Base-by-base conservation (phyloP, 768 basidiomycete species). In the Boletus rufocinnamomeus region DNA sequence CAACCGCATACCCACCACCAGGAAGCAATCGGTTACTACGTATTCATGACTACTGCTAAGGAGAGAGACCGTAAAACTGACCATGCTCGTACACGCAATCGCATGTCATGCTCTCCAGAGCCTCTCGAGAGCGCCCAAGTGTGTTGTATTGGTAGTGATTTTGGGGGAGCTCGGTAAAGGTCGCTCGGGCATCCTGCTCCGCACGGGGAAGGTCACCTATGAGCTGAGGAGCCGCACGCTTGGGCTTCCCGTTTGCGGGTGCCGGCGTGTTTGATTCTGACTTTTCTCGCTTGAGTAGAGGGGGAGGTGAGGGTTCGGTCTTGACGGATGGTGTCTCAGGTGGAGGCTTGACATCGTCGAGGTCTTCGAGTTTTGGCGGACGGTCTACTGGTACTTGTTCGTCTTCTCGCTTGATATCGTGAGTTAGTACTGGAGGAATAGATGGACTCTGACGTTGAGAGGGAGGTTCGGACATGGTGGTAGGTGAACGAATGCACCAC, bases 81-180 rank as follows among this genome's bases (percentile, higher is more conserved):
- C 93, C 87, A 72, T 82, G 82, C 58, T 89, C 85, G 73, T 84
- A 96, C 58, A 75, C 76, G 76, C 97, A 99, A 72, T 99, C 97
- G 79, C 97, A 99, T 25, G 87, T 85, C 89, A 95, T 93, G 74
- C 92, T 90, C 78, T 98, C 97, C 68, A 89, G 82, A 54, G 87
- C 82, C 76, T 96, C 93, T 69, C 89, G 85, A 53, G 91, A 92
- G 66, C 85, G 83, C n/a, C 96, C 96, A 55, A 98, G 77, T 32
- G 86, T 82, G 71, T 86, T 87, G 75, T 87, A 87, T 79, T 96
- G 93, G 72, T 97, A 97, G 66, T 86, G 86, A 72, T 94, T 96
- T 68, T 77, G 82, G 60, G 74, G 64, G 67, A 98, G 85, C 74
- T 91, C 84, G 61, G 74, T 76, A 71, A 96, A 98, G 10, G 83